These are phyloP conservation scores for Moelleriella libera DNA, from an alignment of 2,329 filamentous ascomycete species.

Conservation along the genomic window DNA sequence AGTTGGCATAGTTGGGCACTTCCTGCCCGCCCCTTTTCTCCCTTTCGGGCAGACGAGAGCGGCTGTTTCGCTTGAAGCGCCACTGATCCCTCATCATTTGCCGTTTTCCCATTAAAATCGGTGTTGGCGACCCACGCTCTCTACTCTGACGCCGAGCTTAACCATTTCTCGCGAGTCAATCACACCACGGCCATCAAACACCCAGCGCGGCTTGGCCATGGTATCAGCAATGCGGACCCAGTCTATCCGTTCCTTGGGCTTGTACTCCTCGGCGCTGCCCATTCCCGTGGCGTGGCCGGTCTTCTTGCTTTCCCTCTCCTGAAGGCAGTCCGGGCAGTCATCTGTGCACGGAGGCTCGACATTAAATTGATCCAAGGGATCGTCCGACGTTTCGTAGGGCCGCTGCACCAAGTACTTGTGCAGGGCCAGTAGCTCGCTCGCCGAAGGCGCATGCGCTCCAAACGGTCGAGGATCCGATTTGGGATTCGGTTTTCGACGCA, in stretches of 20 bases:
- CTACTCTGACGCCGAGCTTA: slow-evolving; percentile 35
- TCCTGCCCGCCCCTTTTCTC: too few species aligned
- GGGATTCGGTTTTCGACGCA: slow-evolving; percentile 22
- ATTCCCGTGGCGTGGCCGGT: slow-evolving; percentile 26
- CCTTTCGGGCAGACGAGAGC: neutral
- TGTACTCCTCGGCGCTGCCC: slow-evolving; percentile 28
- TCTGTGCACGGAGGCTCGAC: slow-evolving; percentile 28
- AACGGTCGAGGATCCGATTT: slow-evolving; percentile 34
- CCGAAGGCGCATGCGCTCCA: slow-evolving; percentile 17
- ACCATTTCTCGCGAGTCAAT: slow-evolving; percentile 33
- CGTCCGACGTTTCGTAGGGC: slow-evolving; percentile 14
- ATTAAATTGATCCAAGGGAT: slow-evolving; percentile 32
- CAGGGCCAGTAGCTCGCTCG: slow-evolving; percentile 31
- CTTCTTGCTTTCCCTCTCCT: slow-evolving; percentile 22
- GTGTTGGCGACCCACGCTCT: slow-evolving; percentile 36
- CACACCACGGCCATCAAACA: slow-evolving; percentile 42
- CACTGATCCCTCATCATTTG: neutral
- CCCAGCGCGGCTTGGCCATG: slow-evolving; percentile 39
- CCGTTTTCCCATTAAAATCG: slow-evolving; percentile 18
- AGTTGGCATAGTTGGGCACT: too few species aligned
- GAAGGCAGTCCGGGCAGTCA: slow-evolving; percentile 35
- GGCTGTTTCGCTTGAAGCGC: neutral
- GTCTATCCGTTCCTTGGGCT: slow-evolving; percentile 32
- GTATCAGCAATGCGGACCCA: slow-evolving; percentile 33
- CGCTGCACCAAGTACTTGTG: slow-evolving; percentile 30